Conservation (phyloP, 169 alveolate genomes). For the Eimeria falciformis region DNA sequence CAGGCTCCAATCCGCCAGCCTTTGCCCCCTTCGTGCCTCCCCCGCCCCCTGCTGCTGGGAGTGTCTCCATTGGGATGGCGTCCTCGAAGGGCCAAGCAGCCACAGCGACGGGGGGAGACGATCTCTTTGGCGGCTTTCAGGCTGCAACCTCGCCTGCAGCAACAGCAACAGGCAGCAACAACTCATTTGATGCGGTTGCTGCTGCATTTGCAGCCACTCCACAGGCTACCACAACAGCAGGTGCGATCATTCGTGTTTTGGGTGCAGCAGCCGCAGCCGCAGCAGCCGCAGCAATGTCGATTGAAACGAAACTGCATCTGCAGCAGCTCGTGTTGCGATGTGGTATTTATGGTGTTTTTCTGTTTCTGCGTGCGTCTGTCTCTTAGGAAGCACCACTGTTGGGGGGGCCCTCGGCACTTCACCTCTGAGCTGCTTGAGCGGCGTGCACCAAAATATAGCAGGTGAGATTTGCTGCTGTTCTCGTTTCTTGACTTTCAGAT, state of each 20-base stretch:
- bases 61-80: neutral
- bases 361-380: neutral
- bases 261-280: neutral
- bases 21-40: slow-evolving; percentile 16
- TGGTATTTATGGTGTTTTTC: neutral
- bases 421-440: neutral
- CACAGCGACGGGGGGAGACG: slow-evolving; percentile 33
- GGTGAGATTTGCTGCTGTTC: too few relatives aligned
- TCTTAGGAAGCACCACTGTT: neutral
- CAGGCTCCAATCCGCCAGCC: neutral
- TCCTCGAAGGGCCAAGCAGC: too few relatives aligned
- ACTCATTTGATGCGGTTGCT: slow-evolving; percentile 14
- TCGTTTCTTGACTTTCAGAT: too few relatives aligned
- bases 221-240: slow-evolving; percentile 32
- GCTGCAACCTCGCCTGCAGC: slow-evolving; percentile 35
- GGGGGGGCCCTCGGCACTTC: neutral
- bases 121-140: slow-evolving; percentile 52
- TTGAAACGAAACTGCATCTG: too few relatives aligned
- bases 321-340: too few relatives aligned
- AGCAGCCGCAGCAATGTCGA: slow-evolving; percentile 29
- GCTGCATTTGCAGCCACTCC: slow-evolving; percentile 68
- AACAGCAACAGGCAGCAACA: slow-evolving; percentile 32
- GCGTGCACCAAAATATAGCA: neutral
- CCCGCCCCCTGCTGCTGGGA: slow-evolving; percentile 33
- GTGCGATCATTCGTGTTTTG: too few relatives aligned